These are phyloP conservation scores for Candida xiaguanensis DNA, from an alignment of 805 yeast species.

Conservation along the genomic window DNA sequence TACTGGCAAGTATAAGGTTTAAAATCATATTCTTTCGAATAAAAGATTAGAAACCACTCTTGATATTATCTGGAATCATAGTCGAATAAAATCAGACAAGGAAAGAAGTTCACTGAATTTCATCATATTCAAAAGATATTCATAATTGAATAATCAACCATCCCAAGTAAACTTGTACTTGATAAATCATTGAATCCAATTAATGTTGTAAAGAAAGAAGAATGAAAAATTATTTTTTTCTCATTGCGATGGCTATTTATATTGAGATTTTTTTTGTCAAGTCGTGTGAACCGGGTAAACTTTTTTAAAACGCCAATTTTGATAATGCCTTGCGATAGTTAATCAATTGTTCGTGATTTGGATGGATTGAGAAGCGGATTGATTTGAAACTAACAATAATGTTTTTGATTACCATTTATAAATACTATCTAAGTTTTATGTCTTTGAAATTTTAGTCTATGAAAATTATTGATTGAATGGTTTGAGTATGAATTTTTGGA, in stretches of 20 bases:
- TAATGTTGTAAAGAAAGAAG: not conserved
- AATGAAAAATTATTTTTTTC: not conserved
- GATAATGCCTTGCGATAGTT: too few species aligned
- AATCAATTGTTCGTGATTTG: too few species aligned
- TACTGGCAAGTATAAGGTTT: constrained; percentile 89
- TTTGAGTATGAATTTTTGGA: too few species aligned
- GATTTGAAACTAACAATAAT: too few species aligned
- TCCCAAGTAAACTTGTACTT: not conserved
- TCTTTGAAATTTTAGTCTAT: too few species aligned
- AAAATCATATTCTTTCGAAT: not conserved
- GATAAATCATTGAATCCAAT: not conserved
- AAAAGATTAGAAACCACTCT: constrained; percentile 3
- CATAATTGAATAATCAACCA: not conserved
- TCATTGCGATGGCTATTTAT: constrained; percentile 2
- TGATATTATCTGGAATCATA: constrained; percentile 64
- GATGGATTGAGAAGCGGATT: too few species aligned
- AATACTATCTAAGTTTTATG: too few species aligned
- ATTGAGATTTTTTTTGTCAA: not conserved
- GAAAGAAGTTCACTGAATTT: constrained; percentile 71
- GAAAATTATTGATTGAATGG: too few species aligned
- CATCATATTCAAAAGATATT: constrained; percentile 33
- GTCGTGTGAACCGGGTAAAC: not conserved
- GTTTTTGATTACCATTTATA: too few species aligned
- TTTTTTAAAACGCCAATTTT: not conserved
- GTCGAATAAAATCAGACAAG: constrained; percentile 78